A percentile compares a stretch with the other conserved stretches of the same genome.
phyloP scores from a whole-genome alignment of 2,329 filamentous ascomycete genomes.

The Emmonsiellopsis sp. region DNA sequence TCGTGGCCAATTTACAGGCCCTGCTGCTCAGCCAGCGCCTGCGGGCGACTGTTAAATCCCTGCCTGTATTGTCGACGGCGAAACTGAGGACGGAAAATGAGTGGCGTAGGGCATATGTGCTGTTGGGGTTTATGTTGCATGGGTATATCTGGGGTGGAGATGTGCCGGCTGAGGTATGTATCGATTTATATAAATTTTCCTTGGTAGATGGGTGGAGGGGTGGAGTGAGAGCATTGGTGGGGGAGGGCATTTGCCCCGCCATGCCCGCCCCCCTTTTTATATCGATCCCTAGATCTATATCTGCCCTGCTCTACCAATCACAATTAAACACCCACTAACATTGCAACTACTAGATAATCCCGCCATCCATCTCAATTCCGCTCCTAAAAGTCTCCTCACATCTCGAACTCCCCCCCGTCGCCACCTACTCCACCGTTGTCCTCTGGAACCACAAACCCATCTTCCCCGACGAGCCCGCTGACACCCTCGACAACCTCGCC shows the following conservation, averaged over 20 bases:
- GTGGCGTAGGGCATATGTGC: constrained; percentile 79
- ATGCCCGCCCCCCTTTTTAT: background rate
- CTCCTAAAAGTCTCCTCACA: constrained; percentile 66
- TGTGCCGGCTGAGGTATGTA: constrained; percentile 57
- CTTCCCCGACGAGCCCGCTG: constrained; percentile 71
- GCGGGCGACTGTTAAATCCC: constrained; percentile 65
- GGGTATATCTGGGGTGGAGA: constrained; percentile 85
- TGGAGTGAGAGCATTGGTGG: too few species aligned
- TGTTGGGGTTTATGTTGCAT: constrained; percentile 72
- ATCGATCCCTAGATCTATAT: background rate
- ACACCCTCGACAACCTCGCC: constrained; percentile 77
- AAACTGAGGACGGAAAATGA: constrained; percentile 75
- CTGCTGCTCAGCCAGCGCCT: constrained; percentile 79
- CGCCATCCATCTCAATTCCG: constrained; percentile 73
- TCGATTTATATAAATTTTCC: constrained; percentile 3
- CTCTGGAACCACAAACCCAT: constrained; percentile 97
- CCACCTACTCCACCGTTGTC: constrained; percentile 84
- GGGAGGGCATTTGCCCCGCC: too few species aligned
- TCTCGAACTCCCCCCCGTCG: constrained; percentile 82
- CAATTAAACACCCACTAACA: background rate
- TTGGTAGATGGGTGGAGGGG: background rate
- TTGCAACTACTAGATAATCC: constrained; percentile 47
- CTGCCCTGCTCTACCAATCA: background rate
- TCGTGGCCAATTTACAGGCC: constrained; percentile 76
- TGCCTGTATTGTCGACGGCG: constrained; percentile 75